Percentiles rank a stretch among this genome's conserved stretches.
Conservation (phyloP, 2,329 filamentous ascomycete genomes). For the Claviceps capensis region DNA sequence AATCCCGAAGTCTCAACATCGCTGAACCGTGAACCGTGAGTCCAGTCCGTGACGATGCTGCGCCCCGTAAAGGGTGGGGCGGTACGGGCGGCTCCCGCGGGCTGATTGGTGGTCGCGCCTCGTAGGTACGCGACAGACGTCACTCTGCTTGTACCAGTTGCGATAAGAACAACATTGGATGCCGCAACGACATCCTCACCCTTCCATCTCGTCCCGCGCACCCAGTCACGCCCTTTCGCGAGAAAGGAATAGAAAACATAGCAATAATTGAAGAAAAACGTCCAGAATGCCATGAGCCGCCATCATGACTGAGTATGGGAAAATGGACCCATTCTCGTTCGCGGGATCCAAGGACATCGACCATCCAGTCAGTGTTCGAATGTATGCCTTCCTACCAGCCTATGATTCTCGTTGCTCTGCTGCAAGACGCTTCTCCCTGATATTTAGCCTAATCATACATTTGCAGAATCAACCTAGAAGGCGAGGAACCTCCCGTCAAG, state of each 20-base stretch:
- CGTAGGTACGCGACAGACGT: not conserved
- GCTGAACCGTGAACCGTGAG: not conserved
- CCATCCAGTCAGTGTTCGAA: slow-evolving; percentile 54
- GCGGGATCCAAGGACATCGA: slow-evolving; percentile 76
- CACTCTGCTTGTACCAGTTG: not conserved
- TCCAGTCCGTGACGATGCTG: not conserved
- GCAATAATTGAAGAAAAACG: not conserved
- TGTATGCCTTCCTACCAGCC: slow-evolving; percentile 28
- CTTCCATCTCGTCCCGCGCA: not conserved
- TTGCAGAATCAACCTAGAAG: slow-evolving; percentile 33
- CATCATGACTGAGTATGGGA: slow-evolving; percentile 25
- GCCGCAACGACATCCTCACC: not conserved
- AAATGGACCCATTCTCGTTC: slow-evolving; percentile 94
- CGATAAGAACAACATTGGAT: not conserved
- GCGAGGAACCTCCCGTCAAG: slow-evolving; percentile 27
- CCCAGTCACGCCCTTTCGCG: not conserved
- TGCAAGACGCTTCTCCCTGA: not conserved
- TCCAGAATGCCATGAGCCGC: slow-evolving; percentile 16
- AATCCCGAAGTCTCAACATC: not conserved
- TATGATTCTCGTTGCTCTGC: not conserved
- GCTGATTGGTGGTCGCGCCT: not conserved
- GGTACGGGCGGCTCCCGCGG: not conserved
- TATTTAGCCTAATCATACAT: slow-evolving; percentile 7
- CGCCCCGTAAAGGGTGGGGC: not conserved
- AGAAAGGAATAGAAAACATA: too few species aligned